Percentiles rank a stretch among this genome's conserved stretches.
Conservation (phyloP, 2,329 filamentous ascomycete genomes). For the Ramularia endophylla region DNA sequence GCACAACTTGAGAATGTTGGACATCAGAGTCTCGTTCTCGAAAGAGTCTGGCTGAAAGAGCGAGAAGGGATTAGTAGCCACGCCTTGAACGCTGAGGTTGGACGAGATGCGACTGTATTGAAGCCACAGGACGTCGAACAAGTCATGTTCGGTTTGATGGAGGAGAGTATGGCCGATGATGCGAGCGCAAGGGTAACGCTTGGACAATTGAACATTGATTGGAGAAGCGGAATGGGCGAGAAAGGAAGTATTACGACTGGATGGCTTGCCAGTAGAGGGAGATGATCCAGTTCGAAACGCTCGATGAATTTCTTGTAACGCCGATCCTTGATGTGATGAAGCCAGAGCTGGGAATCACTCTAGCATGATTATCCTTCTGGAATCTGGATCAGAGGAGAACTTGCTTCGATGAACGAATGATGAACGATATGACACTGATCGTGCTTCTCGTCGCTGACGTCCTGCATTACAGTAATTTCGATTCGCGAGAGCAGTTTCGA, state of each 20-base stretch:
- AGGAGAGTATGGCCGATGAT: slow-evolving; percentile 43
- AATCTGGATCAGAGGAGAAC: too few species aligned
- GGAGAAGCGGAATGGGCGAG: slow-evolving; percentile 87
- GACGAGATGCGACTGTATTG: slow-evolving; percentile 39
- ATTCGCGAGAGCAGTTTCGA: too few species aligned
- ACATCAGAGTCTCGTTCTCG: slow-evolving; percentile 73
- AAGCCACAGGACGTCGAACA: slow-evolving; percentile 60
- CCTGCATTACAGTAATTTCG: too few species aligned
- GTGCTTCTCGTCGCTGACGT: too few species aligned
- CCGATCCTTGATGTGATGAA: too few species aligned
- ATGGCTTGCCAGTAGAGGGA: slow-evolving; percentile 43
- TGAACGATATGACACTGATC: too few species aligned
- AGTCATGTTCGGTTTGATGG: slow-evolving; percentile 57
- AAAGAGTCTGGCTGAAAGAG: slow-evolving; percentile 41
- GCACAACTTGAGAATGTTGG: slow-evolving; percentile 94
- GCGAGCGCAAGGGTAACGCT: slow-evolving; percentile 54
- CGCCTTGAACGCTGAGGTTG: slow-evolving; percentile 16
- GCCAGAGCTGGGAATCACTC: too few species aligned
- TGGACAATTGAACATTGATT: slow-evolving; percentile 78
- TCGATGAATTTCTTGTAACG: too few species aligned
- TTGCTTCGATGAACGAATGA: too few species aligned
- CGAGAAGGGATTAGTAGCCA: slow-evolving; percentile 23
- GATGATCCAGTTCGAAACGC: too few species aligned
- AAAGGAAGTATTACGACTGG: slow-evolving; percentile 82
- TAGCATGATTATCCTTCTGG: too few species aligned